Evolutionary conservation across 805 yeast genomes (phyloP), one percentile per base, ranked within the genome.

Genomic region (Candida awuae): DNA sequence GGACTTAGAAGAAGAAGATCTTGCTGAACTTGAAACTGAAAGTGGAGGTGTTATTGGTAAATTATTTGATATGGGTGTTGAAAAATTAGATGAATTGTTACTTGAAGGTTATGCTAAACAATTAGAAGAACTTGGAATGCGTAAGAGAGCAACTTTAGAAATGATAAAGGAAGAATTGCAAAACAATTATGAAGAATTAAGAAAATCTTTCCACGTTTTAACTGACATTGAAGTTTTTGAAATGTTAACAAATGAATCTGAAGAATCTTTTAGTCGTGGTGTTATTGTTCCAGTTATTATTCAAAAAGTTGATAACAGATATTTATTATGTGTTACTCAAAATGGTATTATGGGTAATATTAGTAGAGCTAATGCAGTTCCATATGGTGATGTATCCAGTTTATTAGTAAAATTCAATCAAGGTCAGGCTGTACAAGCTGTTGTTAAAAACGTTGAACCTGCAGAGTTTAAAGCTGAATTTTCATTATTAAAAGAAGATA

Each of bases 1-100:
- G 48, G 98, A 90, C 57, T 72, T 88, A 47, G 96, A 87, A 52
- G 98, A 94, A 53, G 97, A 90, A 59, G 95, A 87, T 48, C 85
- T 54, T 34, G 55, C 51, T 26, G 62, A 54, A 32, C 94, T 86
- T 55, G 97, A 92, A 56, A 88, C 81, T 41, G 71, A 68, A 36
- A 81, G 78, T 45, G 83, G 81, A 44, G 92, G 88, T 35, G 84
- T 86, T 3, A 81, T 85, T 45, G 75, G 76, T 44, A 80, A 82
- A 55, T 69, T 86, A 42, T 71, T 77, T 55, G 75, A 73, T 44
- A 85, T 79, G 47, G 84, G 84, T 34, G 80, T 77, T 27, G 71
- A 70, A 37, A 77, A 84, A 60, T 75, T 90, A 44, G 88, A 88
- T 53, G 94, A 87, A 43, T 74, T 90, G 49, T 82, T 88, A 52